Evolutionary conservation across 176 grass and related monocot genomes (phyloP).

Genomic region (Oryza officinalis): DNA sequence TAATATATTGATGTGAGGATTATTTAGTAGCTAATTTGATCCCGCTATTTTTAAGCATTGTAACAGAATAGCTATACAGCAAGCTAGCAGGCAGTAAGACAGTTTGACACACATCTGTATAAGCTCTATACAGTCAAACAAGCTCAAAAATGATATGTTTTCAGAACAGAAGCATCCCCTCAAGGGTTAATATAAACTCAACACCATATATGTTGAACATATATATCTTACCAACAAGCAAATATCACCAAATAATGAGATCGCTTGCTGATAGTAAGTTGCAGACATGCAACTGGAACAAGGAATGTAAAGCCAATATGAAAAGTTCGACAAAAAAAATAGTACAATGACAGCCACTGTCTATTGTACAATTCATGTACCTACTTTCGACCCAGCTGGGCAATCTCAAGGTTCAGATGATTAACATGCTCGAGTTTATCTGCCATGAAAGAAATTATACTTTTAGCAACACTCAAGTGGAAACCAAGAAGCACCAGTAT

Average conservation of each 20-base stretch:
- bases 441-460: constrained; percentile 44
- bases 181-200: background rate
- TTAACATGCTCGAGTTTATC: constrained; percentile 79
- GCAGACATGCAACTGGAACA: constrained; percentile 10
- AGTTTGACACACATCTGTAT: constrained; percentile 1
- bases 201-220: constrained; percentile 10
- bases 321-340: constrained; percentile 31
- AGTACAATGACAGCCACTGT: background rate
- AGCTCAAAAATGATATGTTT: constrained; percentile 19
- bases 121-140: constrained; percentile 10
- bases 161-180: background rate
- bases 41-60: constrained; percentile 13
- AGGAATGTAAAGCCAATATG: background rate
- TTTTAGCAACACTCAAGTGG: constrained; percentile 5
- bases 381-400: constrained; percentile 88
- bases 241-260: constrained; percentile 22
- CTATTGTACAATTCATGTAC: constrained; percentile 43
- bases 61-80: constrained; percentile 16
- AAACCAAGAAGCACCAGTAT: constrained; percentile 13
- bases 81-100: background rate
- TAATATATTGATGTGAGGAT: background rate
- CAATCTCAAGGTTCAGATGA: constrained; percentile 82
- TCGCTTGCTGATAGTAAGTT: constrained; percentile 10
- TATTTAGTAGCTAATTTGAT: background rate
- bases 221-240: constrained; percentile 20